Conservation (phyloP, 2,329 filamentous ascomycete species). For the Aspergillus proliferans region DNA sequence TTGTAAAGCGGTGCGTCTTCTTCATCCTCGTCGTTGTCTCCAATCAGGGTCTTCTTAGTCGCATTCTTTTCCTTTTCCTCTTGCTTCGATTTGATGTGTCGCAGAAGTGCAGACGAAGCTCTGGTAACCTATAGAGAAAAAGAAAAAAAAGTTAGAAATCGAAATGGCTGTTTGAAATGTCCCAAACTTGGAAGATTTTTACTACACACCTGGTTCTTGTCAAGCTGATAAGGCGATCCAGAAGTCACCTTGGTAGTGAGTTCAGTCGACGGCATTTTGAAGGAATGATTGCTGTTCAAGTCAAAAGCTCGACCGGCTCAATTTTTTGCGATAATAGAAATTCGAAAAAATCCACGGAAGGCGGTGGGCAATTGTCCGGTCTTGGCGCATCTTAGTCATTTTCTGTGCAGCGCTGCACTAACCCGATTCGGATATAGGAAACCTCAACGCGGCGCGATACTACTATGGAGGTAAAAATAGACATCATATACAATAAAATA, state of each 20-base stretch:
- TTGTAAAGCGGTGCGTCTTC: slow-evolving; percentile 41
- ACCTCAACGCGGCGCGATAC: neutral
- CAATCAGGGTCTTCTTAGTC: slow-evolving; percentile 51
- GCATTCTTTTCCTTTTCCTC: slow-evolving; percentile 44
- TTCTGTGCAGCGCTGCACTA: neutral
- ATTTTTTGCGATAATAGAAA: slow-evolving; percentile 23
- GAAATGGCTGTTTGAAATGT: slow-evolving; percentile 1
- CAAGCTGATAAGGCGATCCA: slow-evolving; percentile 44
- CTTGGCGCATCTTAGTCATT: slow-evolving; percentile 15
- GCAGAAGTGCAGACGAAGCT: slow-evolving; percentile 55
- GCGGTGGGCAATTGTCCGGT: slow-evolving; percentile 29
- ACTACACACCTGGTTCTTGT: slow-evolving; percentile 39
- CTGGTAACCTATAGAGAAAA: slow-evolving; percentile 45
- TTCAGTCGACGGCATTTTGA: slow-evolving; percentile 35
- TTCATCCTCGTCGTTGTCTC: slow-evolving; percentile 39
- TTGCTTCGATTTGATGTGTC: slow-evolving; percentile 49
- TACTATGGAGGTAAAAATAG: neutral
- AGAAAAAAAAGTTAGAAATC: slow-evolving; percentile 4
- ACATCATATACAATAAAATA: too few relatives aligned
- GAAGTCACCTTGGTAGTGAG: slow-evolving; percentile 37
- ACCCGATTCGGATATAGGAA: too few relatives aligned
- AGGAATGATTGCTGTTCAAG: slow-evolving; percentile 12
- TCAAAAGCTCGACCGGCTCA: slow-evolving; percentile 11
- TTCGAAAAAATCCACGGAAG: slow-evolving; percentile 34
- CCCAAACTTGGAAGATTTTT: neutral